phyloP scores from a whole-genome alignment of 257 asterid genomes.

The Solanum dulcamara region DNA sequence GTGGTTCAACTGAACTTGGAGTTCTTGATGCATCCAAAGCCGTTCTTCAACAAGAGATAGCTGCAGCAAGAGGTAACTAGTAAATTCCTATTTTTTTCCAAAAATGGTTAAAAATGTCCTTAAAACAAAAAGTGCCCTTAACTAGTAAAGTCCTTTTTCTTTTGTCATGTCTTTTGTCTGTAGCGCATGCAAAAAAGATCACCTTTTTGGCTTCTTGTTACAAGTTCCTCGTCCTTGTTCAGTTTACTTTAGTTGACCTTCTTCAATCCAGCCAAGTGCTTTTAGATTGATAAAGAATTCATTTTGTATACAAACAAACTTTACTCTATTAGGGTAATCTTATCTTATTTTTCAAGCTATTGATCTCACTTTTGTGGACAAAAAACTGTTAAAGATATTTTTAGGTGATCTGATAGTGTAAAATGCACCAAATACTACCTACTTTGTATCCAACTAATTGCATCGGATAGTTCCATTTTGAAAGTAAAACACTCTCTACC shows the following conservation, averaged over 20 bases:
- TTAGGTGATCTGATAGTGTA: too few species aligned
- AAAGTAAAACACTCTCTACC: not conserved
- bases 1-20: slow-evolving; percentile 35
- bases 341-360: not conserved
- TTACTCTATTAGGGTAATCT: not conserved
- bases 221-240: not conserved
- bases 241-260: not conserved
- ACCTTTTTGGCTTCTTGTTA: not conserved
- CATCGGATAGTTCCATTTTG: not conserved
- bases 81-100: too few species aligned
- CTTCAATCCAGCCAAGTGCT: not conserved
- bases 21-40: slow-evolving; percentile 39
- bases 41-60: slow-evolving; percentile 36
- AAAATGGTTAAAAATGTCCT: too few species aligned
- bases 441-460: not conserved
- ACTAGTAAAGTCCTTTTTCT: not conserved
- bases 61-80: slow-evolving; percentile 58
- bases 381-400: too few species aligned
- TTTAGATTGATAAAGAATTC: not conserved
- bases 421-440: not conserved
- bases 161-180: not conserved
- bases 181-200: not conserved
- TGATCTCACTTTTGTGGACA: not conserved
- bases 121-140: too few species aligned
- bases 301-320: not conserved